These are phyloP conservation scores for Talaromyces rugulosus DNA, from an alignment of 2,329 filamentous ascomycete species.

Conservation along the genomic window DNA sequence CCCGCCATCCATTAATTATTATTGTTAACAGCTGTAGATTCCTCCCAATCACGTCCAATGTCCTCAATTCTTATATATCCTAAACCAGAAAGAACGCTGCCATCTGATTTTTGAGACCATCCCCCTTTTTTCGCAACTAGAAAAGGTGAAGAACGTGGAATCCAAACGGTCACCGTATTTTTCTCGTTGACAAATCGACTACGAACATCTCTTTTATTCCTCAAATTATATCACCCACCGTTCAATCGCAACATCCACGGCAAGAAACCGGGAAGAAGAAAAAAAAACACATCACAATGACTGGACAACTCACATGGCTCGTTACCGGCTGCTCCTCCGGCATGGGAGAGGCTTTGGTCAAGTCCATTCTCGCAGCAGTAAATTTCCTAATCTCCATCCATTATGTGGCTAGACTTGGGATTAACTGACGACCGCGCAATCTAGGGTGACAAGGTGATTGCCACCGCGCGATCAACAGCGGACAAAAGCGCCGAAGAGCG, in stretches of 20 bases:
- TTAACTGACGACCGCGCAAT: background rate
- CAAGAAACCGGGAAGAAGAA: background rate
- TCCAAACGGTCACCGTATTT: background rate
- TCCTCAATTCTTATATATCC: background rate
- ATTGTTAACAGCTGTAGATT: background rate
- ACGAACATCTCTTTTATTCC: background rate
- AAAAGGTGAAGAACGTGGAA: background rate
- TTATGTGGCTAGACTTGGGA: background rate
- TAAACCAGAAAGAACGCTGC: background rate
- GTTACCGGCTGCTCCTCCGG: slow-evolving; percentile 1
- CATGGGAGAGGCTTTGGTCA: background rate
- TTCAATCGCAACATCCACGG: background rate
- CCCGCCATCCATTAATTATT: background rate
- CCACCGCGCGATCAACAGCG: background rate
- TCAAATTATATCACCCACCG: background rate
- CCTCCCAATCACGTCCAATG: background rate
- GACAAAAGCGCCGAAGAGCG: background rate
- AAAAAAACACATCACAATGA: background rate
- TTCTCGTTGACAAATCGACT: background rate
- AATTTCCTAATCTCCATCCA: background rate
- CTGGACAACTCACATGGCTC: slow-evolving; percentile 1
- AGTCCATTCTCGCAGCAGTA: background rate
- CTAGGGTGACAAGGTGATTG: slow-evolving; percentile 4
- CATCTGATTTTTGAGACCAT: background rate
- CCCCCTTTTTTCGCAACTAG: background rate